Evolutionary conservation across 352 stramenopile species (phyloP).

Genomic region (Phytophthora parvispora): DNA sequence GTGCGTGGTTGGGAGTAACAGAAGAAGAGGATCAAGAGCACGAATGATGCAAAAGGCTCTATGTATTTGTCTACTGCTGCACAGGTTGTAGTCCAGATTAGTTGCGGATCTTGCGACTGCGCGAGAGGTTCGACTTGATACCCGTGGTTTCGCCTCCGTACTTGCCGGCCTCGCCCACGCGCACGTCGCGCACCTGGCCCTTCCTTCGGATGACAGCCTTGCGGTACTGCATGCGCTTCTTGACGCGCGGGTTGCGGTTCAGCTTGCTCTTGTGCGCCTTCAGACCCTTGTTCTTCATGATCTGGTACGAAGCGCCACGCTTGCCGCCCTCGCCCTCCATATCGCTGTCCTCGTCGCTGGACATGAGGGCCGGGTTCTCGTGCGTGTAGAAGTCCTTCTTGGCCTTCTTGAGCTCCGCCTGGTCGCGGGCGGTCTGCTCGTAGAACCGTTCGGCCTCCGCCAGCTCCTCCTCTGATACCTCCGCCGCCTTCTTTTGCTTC

Average conservation of each 20-base stretch:
- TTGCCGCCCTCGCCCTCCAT: constrained; percentile 89
- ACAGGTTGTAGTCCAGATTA: constrained; percentile 42
- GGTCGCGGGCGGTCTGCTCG: constrained; percentile 60
- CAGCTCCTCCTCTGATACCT: constrained; percentile 56
- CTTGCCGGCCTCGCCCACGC: constrained; percentile 85
- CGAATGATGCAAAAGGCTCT: constrained; percentile 31
- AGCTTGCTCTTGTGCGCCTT: constrained; percentile 99
- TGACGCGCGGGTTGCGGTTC: constrained; percentile 99
- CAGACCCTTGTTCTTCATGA: constrained; percentile 99
- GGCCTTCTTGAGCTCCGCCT: constrained; percentile 59
- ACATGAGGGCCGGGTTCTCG: constrained; percentile 59
- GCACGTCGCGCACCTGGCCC: constrained; percentile 96
- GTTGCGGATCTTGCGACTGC: constrained; percentile 93
- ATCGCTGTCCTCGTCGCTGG: constrained; percentile 77
- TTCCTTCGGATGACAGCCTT: constrained; percentile 98
- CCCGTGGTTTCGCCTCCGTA: constrained; percentile 92
- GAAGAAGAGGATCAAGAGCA: neutral
- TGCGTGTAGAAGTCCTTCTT: constrained; percentile 89
- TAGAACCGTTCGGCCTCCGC: constrained; percentile 84
- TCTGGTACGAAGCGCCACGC: constrained; percentile 94
- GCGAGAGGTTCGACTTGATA: constrained; percentile 92
- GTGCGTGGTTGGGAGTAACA: neutral
- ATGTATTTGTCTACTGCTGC: constrained; percentile 44
- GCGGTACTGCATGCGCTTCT: constrained; percentile 98
- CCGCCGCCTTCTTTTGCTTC: constrained; percentile 53